Evolutionary conservation across 371 early-diverging fungal genomes (phyloP).

Genomic region (Blastocladiella emersonii): DNA sequence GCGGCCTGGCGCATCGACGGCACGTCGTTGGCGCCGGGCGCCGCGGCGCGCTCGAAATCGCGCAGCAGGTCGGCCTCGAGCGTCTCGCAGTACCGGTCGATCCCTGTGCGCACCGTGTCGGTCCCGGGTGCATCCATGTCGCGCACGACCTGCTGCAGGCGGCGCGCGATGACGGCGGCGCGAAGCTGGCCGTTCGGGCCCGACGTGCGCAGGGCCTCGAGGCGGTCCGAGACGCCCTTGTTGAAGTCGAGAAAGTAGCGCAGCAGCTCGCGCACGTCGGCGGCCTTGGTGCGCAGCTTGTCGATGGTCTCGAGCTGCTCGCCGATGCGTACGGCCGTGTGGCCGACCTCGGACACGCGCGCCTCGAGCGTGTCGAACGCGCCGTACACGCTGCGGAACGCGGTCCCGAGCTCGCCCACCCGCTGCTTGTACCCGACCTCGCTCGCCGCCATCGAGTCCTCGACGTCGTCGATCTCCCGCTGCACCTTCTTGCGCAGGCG

Average conservation of each 20-base stretch:
- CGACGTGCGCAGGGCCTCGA: conserved; percentile 47
- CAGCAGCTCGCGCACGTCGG: conserved; percentile 77
- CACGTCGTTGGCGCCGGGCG: conserved; percentile 40
- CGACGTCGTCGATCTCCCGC: conserved; percentile 66
- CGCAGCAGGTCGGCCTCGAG: conserved; percentile 77
- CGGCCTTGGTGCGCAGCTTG: conserved; percentile 71
- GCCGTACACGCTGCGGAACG: conserved; percentile 62
- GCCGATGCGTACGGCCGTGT: conserved; percentile 83
- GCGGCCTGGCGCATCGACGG: conserved; percentile 59
- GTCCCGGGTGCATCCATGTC: conserved; percentile 73
- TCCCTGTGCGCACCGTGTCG: conserved; percentile 52
- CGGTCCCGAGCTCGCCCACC: conserved; percentile 47
- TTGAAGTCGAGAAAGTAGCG: conserved; percentile 80
- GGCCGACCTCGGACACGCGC: conserved; percentile 80
- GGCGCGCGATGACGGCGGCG: conserved; percentile 73
- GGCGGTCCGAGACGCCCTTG: conserved; percentile 49
- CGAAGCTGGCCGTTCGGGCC: conserved; percentile 10
- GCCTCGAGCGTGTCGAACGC: conserved; percentile 70
- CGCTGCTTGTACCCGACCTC: conserved; percentile 60
- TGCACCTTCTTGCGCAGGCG: conserved; percentile 57
- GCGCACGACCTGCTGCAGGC: conserved; percentile 71
- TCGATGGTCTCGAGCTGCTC: conserved; percentile 91
- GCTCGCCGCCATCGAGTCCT: conserved; percentile 51
- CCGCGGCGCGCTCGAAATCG: conserved; percentile 74
- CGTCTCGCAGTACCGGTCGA: conserved; percentile 83